Evolutionary conservation across 441 rosid genomes (phyloP).

Genomic region (California macrophylla): DNA sequence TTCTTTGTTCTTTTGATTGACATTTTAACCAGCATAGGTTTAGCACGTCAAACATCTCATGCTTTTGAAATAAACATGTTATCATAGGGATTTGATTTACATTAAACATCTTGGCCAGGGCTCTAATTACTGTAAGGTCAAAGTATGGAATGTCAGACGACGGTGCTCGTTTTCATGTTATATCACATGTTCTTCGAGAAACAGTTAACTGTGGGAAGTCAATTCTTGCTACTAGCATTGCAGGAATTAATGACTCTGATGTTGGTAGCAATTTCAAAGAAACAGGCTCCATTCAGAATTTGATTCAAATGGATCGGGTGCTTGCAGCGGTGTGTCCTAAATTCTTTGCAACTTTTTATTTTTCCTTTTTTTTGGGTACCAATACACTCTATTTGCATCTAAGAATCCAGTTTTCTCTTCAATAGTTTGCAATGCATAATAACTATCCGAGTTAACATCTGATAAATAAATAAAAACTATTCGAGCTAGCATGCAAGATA

Average conservation of each 20-base stretch:
- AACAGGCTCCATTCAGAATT: slow-evolving; percentile 56
- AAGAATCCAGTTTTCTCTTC: background rate
- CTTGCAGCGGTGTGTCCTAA: slow-evolving; percentile 55
- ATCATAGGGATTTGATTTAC: slow-evolving; percentile 18
- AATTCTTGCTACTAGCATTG: slow-evolving; percentile 70
- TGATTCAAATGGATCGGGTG: slow-evolving; percentile 88
- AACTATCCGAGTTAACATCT: background rate
- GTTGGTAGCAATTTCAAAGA: slow-evolving; percentile 59
- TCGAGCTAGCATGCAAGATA: background rate
- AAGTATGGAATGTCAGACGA: slow-evolving; percentile 75
- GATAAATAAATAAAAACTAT: background rate
- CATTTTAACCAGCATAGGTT: background rate
- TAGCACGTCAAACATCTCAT: background rate
- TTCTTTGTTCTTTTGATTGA: slow-evolving; percentile 11
- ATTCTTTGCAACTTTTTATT: background rate
- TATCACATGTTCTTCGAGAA: slow-evolving; percentile 87
- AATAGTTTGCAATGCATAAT: background rate
- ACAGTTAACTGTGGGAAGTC: slow-evolving; percentile 81
- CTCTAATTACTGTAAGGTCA: slow-evolving; percentile 72
- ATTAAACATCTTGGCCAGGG: slow-evolving; percentile 40
- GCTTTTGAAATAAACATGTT: background rate
- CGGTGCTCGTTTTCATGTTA: slow-evolving; percentile 92
- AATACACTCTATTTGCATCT: background rate
- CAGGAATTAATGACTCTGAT: slow-evolving; percentile 66
- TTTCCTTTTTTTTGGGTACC: background rate